These are phyloP conservation scores for Moelleriella libera DNA, from an alignment of 2,329 filamentous ascomycete genomes.

Conservation along the genomic window DNA sequence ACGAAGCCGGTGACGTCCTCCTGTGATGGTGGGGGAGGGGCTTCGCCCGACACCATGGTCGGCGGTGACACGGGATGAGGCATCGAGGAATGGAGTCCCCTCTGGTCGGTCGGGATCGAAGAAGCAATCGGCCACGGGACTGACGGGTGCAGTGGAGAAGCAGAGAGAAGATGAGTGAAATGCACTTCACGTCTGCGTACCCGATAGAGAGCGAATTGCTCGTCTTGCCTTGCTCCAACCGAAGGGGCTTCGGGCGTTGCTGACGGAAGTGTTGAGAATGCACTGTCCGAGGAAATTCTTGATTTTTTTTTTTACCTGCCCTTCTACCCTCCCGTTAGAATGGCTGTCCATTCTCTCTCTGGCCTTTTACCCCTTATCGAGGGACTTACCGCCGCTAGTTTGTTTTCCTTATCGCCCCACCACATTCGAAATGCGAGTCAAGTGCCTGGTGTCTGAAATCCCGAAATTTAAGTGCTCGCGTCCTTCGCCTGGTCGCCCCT, in stretches of 20 bases:
- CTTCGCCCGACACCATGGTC: constrained; percentile 31
- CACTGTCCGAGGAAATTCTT: not conserved
- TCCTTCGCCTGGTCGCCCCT: not conserved
- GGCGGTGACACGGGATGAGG: constrained; percentile 35
- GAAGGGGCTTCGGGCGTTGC: not conserved
- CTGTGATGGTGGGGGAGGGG: constrained; percentile 43
- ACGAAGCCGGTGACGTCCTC: constrained; percentile 53
- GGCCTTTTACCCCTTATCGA: not conserved
- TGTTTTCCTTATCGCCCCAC: not conserved
- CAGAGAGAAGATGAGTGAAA: not conserved
- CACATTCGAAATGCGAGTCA: not conserved
- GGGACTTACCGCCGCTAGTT: not conserved
- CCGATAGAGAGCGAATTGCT: not conserved
- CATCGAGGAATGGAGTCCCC: constrained; percentile 16
- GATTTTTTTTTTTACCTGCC: not conserved
- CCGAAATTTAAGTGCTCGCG: not conserved
- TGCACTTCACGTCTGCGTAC: not conserved
- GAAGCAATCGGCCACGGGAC: not conserved
- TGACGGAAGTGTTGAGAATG: not conserved
- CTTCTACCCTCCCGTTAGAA: not conserved
- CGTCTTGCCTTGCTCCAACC: not conserved
- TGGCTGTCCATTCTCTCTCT: not conserved
- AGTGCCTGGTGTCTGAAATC: not conserved
- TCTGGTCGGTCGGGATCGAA: not conserved
- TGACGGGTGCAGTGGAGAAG: not conserved